phyloP scores from a whole-genome alignment of 768 basidiomycete species.

The Podaxis rugospora region DNA sequence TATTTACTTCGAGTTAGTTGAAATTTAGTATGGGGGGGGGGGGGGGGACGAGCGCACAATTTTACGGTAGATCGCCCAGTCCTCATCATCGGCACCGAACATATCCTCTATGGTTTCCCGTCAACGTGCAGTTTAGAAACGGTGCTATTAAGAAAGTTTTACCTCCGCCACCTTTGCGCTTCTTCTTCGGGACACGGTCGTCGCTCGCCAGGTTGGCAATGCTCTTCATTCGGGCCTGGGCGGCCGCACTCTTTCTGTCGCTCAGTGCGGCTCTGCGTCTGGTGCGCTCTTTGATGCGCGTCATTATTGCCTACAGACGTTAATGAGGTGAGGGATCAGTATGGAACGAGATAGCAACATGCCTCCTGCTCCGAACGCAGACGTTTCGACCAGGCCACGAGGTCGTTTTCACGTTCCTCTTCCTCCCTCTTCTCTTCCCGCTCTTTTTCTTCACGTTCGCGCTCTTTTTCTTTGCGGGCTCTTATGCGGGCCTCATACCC shows the following conservation, averaged over 20 bases:
- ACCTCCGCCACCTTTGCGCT: slow-evolving; percentile 67
- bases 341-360: neutral
- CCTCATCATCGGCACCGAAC: slow-evolving; percentile 92
- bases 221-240: slow-evolving; percentile 90
- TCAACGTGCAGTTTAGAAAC: no score
- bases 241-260: slow-evolving; percentile 91
- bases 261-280: slow-evolving; percentile 75
- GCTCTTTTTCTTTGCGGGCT: slow-evolving; percentile 81
- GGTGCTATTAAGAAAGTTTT: no score
- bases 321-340: neutral
- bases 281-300: slow-evolving; percentile 79
- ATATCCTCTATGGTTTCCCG: slow-evolving; percentile 55
- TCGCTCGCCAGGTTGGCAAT: slow-evolving; percentile 91
- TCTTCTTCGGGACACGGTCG: slow-evolving; percentile 77
- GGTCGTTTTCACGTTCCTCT: slow-evolving; percentile 69
- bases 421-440: slow-evolving; percentile 70
- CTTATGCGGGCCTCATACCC: slow-evolving; percentile 89
- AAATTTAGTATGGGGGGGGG: neutral
- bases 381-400: slow-evolving; percentile 68
- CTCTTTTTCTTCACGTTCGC: slow-evolving; percentile 72
- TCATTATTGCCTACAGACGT: slow-evolving; percentile 61
- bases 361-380: slow-evolving; percentile 83
- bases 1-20: slow-evolving; percentile 19
- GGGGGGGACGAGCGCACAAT: slow-evolving; percentile 51
- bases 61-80: slow-evolving; percentile 97